Evolutionary conservation across 2,329 filamentous ascomycete species (phyloP), one percentile per base, ranked within the genome.

Genomic region (Microdochium trichocladiopsis): DNA sequence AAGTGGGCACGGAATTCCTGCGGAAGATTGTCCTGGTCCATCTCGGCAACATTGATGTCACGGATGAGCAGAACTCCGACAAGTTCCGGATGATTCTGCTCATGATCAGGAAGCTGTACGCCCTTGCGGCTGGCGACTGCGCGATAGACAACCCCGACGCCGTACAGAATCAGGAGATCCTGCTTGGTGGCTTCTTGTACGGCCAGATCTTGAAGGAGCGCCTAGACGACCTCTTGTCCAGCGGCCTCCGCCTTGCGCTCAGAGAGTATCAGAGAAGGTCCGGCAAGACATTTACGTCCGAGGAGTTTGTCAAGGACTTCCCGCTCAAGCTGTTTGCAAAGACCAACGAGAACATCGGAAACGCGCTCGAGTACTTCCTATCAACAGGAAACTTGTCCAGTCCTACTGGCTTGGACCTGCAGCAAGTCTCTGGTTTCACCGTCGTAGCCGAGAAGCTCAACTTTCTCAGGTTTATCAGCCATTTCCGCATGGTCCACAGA

Each of bases 371-470:
- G 66, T 99, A 99, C 68, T 99, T 99, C 71, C 73, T 99, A 56
- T 95, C 93, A 0, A 99, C 94, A 0, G 94, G 94, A 60, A 99
- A 99, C 63, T 75, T 99, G 47, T 84, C 90, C 63, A 95, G 90
- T 75, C 86, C 90, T 14, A 95, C 90, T 25, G 94, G 94, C 58
- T 78, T 99, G 41, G 94, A 99, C 78, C 71, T 96, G 63, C 94
- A 97, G 66, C 94, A 99, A 70, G 86, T 87, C 0, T 94, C 93
- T 12, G 94, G 94, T 56, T 99, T 95, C 69, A 95, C 90, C 0
- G 91, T 99, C 50, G 92, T 97, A 50, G 94, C 94, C 2, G 94
- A 99, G 68, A 97, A 97, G 78, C 93, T 99, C 67, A 99, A 99
- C 74, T 99, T 97, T 68, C 84, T 95, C 64, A 90, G 94, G 63